Evolutionary conservation across 2,329 filamentous ascomycete species (phyloP).

Genomic region (Penicillium frequentans): DNA sequence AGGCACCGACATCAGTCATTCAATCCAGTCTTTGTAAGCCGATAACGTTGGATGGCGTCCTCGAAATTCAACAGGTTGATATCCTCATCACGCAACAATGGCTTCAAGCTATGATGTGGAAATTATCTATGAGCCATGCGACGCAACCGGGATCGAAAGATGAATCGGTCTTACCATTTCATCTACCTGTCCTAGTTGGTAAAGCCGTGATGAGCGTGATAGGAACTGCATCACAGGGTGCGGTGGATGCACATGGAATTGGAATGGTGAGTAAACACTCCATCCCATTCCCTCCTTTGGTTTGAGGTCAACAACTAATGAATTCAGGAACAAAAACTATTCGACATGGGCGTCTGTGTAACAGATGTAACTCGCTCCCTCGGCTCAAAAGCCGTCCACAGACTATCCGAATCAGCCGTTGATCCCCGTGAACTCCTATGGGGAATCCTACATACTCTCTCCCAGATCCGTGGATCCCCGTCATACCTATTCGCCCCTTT

Average conservation of each 20-base stretch:
- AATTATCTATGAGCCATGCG: conserved; percentile 66
- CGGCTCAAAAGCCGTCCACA: conserved; percentile 25
- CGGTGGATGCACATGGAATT: conserved; percentile 73
- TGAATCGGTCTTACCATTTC: conserved; percentile 62
- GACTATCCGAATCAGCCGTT: conserved; percentile 30
- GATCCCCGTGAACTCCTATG: conserved; percentile 39
- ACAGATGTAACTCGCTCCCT: conserved; percentile 37
- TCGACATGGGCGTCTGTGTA: conserved; percentile 35
- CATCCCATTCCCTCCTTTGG: not conserved
- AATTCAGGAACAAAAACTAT: conserved; percentile 39
- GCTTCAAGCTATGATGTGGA: conserved; percentile 71
- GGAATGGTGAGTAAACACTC: conserved; percentile 62
- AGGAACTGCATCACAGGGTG: conserved; percentile 70
- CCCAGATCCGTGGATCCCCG: conserved; percentile 39
- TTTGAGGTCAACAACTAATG: not conserved
- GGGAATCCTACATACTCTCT: conserved; percentile 40
- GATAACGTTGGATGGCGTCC: conserved; percentile 55
- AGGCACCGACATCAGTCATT: conserved; percentile 41
- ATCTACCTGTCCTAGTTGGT: conserved; percentile 64
- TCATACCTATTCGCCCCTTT: conserved; percentile 38
- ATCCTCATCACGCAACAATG: conserved; percentile 70
- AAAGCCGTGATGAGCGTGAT: conserved; percentile 67
- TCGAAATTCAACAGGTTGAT: conserved; percentile 68
- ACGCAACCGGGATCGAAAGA: conserved; percentile 57
- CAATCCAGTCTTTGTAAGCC: conserved; percentile 56